A percentile compares a stretch with the other conserved stretches of the same genome.
Evolutionary conservation across 225 moss, liverwort and hornwort species (phyloP).

Genomic region (Pseudisothecium myosuroides): DNA sequence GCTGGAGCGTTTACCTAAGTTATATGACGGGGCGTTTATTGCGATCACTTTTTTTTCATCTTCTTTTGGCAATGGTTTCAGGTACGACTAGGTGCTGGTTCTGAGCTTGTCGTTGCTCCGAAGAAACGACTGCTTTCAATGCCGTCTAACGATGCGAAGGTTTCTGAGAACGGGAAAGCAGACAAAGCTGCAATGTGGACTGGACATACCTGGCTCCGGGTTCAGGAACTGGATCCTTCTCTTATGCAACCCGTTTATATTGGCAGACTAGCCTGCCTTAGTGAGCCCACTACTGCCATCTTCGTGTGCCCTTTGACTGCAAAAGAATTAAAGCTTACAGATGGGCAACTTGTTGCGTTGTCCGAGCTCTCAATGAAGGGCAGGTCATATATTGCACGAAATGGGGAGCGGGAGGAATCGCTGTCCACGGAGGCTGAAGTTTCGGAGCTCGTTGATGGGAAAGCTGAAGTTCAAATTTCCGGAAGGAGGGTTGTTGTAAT

Average conservation of each 20-base stretch:
- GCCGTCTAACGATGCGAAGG: neutral
- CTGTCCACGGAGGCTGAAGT: neutral
- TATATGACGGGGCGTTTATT: neutral
- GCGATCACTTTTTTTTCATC: neutral
- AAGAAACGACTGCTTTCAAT: slow-evolving; percentile 48
- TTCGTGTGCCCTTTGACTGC: slow-evolving; percentile 61
- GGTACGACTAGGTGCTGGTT: slow-evolving; percentile 87
- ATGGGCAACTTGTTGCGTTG: slow-evolving; percentile 71
- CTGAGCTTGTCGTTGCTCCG: slow-evolving; percentile 86
- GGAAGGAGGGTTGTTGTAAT: slow-evolving; percentile 58
- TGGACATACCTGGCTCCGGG: slow-evolving; percentile 66
- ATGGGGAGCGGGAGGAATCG: slow-evolving; percentile 5
- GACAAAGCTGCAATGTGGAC: slow-evolving; percentile 3
- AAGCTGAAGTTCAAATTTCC: slow-evolving; percentile 17
- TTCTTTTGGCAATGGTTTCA: slow-evolving; percentile 22
- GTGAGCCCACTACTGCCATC: slow-evolving; percentile 69
- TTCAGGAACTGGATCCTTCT: slow-evolving; percentile 77
- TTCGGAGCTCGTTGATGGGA: slow-evolving; percentile 15
- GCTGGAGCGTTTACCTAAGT: neutral
- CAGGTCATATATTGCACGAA: neutral
- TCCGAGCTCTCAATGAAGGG: slow-evolving; percentile 19
- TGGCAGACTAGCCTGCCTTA: slow-evolving; percentile 44
- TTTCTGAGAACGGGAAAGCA: slow-evolving; percentile 6
- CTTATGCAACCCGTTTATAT: slow-evolving; percentile 42
- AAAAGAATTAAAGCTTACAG: slow-evolving; percentile 27